phyloP scores from a whole-genome alignment of 306 rosid species.

The Astragalus membranaceus region DNA sequence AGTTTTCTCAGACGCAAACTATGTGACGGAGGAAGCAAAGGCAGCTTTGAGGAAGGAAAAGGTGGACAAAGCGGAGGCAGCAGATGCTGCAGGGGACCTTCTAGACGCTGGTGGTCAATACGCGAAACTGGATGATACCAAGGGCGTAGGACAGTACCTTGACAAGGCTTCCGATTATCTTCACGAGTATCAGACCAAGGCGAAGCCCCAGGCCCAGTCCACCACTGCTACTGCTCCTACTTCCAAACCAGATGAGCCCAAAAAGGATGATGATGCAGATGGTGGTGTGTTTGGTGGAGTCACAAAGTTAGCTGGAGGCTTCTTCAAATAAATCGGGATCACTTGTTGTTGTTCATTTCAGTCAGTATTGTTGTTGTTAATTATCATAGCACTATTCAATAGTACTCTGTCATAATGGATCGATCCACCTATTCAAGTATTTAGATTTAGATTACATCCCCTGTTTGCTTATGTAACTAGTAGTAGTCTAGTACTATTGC shows the following conservation, averaged over 20 bases:
- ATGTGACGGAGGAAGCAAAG: conserved; percentile 39
- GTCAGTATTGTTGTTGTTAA: background rate
- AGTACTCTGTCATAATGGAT: background rate
- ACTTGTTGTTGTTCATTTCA: background rate
- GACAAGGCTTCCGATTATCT: conserved; percentile 41
- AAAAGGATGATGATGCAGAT: background rate
- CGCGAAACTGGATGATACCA: conserved; percentile 36
- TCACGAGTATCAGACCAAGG: conserved; percentile 14
- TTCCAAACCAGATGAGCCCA: background rate
- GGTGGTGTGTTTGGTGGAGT: background rate
- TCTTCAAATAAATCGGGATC: background rate
- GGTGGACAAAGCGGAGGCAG: conserved; percentile 40
- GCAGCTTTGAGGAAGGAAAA: background rate
- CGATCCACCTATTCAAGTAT: background rate
- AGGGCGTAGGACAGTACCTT: conserved; percentile 32
- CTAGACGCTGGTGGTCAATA: conserved; percentile 36
- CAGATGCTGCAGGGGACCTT: conserved; percentile 44
- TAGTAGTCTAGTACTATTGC: no score
- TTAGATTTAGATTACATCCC: no score
- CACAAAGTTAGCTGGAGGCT: background rate
- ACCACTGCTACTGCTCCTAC: background rate
- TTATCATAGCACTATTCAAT: no score
- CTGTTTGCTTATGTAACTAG: background rate
- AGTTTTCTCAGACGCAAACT: conserved; percentile 28
- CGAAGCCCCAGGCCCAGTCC: conserved; percentile 8